A percentile compares a stretch with the other conserved stretches of the same genome.
These are phyloP conservation scores for Colletotrichum limetticola DNA, from an alignment of 2,329 filamentous ascomycete genomes.

Conservation along the genomic window DNA sequence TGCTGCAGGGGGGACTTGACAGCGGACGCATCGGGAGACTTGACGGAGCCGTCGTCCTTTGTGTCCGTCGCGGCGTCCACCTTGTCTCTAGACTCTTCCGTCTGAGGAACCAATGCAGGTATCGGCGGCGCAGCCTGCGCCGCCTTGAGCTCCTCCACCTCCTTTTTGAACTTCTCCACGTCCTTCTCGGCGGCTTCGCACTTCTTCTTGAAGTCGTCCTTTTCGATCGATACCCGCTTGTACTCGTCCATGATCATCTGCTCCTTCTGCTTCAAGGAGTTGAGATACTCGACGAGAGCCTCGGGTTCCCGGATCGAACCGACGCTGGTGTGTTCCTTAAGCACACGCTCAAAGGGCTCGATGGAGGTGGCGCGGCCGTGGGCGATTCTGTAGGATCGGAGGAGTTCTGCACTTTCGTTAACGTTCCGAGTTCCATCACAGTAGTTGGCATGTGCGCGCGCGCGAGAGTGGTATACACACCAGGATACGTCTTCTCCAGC, in stretches of 20 bases:
- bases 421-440: no score
- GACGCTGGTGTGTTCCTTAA: conserved; percentile 92
- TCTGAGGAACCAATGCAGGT: conserved; percentile 43
- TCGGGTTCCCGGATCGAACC: conserved; percentile 88
- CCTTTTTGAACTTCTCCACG: conserved; percentile 64
- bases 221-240: conserved; percentile 85
- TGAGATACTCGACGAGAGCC: conserved; percentile 89
- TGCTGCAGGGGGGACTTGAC: conserved; percentile 59
- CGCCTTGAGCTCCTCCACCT: conserved; percentile 62
- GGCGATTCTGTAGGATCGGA: conserved; percentile 91
- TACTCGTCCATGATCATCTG: conserved; percentile 96
- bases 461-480: conserved; percentile 55
- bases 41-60: conserved; percentile 40
- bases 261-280: conserved; percentile 84
- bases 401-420: conserved; percentile 68
- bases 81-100: conserved; percentile 24
- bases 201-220: conserved; percentile 83
- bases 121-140: conserved; percentile 44
- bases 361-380: conserved; percentile 88
- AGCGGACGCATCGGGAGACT: conserved; percentile 41
- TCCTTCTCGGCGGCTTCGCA: conserved; percentile 76
- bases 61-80: conserved; percentile 36
- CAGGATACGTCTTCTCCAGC: conserved; percentile 86
- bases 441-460: no score
- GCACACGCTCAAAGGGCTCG: conserved; percentile 90